Evolutionary conservation across 164 flowering plant species (phyloP).

Genomic region (Malania oleifera): DNA sequence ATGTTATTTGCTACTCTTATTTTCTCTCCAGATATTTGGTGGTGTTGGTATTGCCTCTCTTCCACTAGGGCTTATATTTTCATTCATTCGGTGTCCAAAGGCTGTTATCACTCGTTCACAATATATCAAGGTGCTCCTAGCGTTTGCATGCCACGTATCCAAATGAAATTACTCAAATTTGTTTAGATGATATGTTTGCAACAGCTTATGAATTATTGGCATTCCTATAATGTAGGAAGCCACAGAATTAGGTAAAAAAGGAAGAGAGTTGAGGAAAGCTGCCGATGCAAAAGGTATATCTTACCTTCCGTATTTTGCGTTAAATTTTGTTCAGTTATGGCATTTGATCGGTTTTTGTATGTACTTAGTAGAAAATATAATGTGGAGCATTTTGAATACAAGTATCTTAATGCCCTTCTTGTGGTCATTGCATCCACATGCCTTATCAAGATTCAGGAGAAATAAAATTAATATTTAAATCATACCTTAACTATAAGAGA

Average conservation of each 20-base stretch:
- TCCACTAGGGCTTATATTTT: constrained; percentile 82
- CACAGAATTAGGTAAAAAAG: constrained; percentile 89
- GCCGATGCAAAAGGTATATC: constrained; percentile 86
- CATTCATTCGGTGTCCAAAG: constrained; percentile 89
- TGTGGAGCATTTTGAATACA: too few species aligned
- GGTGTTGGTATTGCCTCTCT: constrained; percentile 94
- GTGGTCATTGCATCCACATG: too few species aligned
- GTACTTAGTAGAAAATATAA: too few species aligned
- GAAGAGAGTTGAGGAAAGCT: constrained; percentile 88
- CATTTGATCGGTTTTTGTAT: too few species aligned
- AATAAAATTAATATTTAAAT: too few species aligned
- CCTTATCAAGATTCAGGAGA: too few species aligned
- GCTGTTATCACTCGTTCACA: constrained; percentile 98
- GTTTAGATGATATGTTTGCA: background rate
- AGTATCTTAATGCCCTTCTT: too few species aligned
- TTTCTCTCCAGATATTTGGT: constrained; percentile 71
- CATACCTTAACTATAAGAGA: too few species aligned
- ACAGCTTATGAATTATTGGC: constrained; percentile 11
- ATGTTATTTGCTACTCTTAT: background rate
- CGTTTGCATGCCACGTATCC: background rate
- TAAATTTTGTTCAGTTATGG: too few species aligned
- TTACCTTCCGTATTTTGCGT: background rate
- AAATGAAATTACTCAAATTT: background rate
- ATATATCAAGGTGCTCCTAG: constrained; percentile 74
- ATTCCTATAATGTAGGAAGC: constrained; percentile 63